Evolutionary conservation across 441 rosid genomes (phyloP).

Genomic region (Biscutella laevigata): DNA sequence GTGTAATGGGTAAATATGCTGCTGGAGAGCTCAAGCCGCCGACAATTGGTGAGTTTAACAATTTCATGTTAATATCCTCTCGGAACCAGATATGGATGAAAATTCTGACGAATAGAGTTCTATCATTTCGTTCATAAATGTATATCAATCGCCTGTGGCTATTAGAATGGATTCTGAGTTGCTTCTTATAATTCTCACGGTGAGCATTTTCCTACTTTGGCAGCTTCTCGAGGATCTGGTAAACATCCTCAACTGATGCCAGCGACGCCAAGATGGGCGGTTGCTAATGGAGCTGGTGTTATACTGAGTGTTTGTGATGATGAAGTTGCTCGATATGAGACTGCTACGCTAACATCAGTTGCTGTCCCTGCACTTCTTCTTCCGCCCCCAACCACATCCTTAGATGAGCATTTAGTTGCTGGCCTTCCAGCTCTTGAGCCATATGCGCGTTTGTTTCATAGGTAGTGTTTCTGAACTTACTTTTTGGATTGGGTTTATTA

Average conservation of each 20-base stretch:
- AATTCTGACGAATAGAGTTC: neutral
- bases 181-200: slow-evolving; percentile 5
- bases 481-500: neutral
- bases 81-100: neutral
- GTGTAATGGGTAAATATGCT: slow-evolving; percentile 97
- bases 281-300: slow-evolving; percentile 99
- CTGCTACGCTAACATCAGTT: slow-evolving; percentile 88
- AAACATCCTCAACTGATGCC: slow-evolving; percentile 98
- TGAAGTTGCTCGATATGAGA: slow-evolving; percentile 94
- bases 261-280: slow-evolving; percentile 99
- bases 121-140: neutral
- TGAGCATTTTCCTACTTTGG: slow-evolving; percentile 26
- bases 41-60: slow-evolving; percentile 53
- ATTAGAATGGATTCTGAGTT: slow-evolving; percentile 9
- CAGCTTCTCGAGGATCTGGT: slow-evolving; percentile 92
- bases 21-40: slow-evolving; percentile 99
- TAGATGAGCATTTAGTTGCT: slow-evolving; percentile 97
- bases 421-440: slow-evolving; percentile 99
- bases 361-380: slow-evolving; percentile 98
- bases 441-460: slow-evolving; percentile 87
- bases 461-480: slow-evolving; percentile 40
- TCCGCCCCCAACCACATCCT: slow-evolving; percentile 94
- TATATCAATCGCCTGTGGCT: slow-evolving; percentile 3
- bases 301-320: slow-evolving; percentile 97
- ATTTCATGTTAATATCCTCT: neutral